These are phyloP conservation scores for Bocquillonia castaneifolia DNA, from an alignment of 441 rosid species.

Conservation along the genomic window DNA sequence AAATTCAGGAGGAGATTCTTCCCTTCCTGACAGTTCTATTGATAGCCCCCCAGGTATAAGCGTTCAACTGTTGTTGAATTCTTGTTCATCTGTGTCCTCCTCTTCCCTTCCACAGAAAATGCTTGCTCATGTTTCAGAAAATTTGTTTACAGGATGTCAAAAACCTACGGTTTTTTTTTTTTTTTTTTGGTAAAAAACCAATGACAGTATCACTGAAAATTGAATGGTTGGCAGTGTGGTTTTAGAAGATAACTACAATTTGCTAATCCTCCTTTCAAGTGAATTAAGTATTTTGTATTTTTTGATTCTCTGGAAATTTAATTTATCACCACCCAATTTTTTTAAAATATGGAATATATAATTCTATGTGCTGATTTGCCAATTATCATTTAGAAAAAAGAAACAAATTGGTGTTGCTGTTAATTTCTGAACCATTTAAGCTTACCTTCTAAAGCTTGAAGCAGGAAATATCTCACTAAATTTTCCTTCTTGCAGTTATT, in stretches of 20 bases:
- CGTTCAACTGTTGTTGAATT: not conserved
- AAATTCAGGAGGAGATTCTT: slow-evolving; percentile 21
- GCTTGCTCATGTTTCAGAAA: not conserved
- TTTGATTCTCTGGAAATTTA: not conserved
- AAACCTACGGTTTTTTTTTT: too few species aligned
- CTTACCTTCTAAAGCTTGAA: not conserved
- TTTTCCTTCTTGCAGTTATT: slow-evolving; percentile 28
- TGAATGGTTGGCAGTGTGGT: not conserved
- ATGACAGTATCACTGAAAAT: not conserved
- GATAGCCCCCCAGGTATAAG: slow-evolving; percentile 33
- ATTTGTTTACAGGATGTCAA: not conserved
- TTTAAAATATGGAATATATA: too few species aligned
- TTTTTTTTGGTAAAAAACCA: not conserved
- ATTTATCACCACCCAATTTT: too few species aligned
- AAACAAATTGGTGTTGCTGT: too few species aligned
- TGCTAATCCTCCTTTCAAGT: not conserved
- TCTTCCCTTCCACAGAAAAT: too few species aligned
- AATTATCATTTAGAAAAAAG: too few species aligned
- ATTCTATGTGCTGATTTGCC: not conserved
- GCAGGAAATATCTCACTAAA: not conserved
- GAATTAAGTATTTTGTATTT: not conserved
- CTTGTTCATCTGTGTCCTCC: too few species aligned
- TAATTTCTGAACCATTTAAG: slow-evolving; percentile 7
- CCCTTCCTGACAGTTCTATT: slow-evolving; percentile 15
- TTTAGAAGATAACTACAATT: not conserved